Percentiles rank a stretch among this genome's conserved stretches.
Conservation (phyloP, 129 eudicot species). For the sunflower (Helianthus annuus) region HanXRQr2.0-SUNRISE NC_035437.2:115166146-115166645, state of each 20-base stretch:
- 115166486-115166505: neutral
- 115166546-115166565: too few relatives aligned
- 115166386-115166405: neutral
- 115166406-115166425: neutral
- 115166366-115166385: neutral
- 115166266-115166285: neutral
- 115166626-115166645: too few relatives aligned
- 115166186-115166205: too few relatives aligned
- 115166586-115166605: too few relatives aligned
- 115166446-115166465: neutral
- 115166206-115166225: too few relatives aligned
- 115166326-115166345: neutral
- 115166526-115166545: neutral
- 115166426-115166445: neutral
- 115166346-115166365: neutral
- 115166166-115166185: too few relatives aligned
- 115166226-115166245: neutral
- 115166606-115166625: too few relatives aligned
- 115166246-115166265: neutral
- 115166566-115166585: too few relatives aligned
- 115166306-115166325: neutral
- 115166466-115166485: neutral
- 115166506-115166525: neutral
- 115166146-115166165: too few relatives aligned
- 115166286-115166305: too few relatives aligned